phyloP scores from a whole-genome alignment of 1,284 basidiomycete genomes.

The Rhodotorula glutinis region DNA sequence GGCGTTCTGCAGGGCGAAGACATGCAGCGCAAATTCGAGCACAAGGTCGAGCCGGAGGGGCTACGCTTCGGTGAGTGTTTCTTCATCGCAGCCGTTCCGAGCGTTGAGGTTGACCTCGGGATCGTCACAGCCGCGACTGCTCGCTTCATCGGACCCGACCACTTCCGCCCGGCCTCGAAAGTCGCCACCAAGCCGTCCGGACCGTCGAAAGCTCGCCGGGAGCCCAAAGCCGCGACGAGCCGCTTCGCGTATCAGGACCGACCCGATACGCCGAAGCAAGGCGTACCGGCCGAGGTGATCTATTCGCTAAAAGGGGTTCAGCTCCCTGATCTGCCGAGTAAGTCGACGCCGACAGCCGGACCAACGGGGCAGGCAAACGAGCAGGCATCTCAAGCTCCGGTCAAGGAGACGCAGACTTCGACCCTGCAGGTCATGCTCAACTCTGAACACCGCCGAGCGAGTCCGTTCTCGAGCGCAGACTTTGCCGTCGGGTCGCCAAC shows the following conservation, averaged over 20 bases:
- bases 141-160: slow-evolving; percentile 27
- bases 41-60: slow-evolving; percentile 20
- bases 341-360: no score
- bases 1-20: slow-evolving; percentile 11
- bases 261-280: no score
- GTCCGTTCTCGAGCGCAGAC: no score
- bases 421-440: no score
- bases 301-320: neutral
- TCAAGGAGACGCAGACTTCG: no score
- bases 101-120: neutral
- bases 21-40: slow-evolving; percentile 27
- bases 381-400: no score
- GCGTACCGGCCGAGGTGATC: no score
- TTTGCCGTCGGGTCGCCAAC: no score
- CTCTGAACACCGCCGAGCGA: no score
- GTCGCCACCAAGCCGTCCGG: no score
- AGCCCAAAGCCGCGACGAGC: neutral
- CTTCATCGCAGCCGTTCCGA: neutral
- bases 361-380: no score
- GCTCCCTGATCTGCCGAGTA: neutral
- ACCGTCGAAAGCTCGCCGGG: no score
- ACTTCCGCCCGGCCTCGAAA: slow-evolving; percentile 4
- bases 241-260: slow-evolving; percentile 8
- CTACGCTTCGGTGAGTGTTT: slow-evolving; percentile 21
- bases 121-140: slow-evolving; percentile 21